phyloP scores from a whole-genome alignment of 495 filamentous ascomycete genomes.

The Talaromyces wortmannii region DNA sequence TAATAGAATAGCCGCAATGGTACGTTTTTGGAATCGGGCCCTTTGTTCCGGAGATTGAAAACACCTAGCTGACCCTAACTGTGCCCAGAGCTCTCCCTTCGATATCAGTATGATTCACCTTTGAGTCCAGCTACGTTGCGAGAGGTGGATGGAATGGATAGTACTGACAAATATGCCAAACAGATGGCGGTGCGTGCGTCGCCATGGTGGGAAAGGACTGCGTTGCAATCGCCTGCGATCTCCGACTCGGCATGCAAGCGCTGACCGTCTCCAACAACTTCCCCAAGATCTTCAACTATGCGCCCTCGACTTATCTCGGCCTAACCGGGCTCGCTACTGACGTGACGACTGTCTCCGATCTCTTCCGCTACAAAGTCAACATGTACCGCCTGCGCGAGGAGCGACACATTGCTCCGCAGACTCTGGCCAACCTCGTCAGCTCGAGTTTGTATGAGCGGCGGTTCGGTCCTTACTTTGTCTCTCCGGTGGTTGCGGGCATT shows the following conservation, averaged over 20 bases:
- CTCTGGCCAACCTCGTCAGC: slow-evolving; percentile 92
- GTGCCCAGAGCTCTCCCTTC: slow-evolving; percentile 67
- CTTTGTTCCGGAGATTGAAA: background rate
- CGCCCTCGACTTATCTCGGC: slow-evolving; percentile 85
- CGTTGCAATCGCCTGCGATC: slow-evolving; percentile 98
- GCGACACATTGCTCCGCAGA: slow-evolving; percentile 87
- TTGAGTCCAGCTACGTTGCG: background rate
- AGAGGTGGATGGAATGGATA: background rate
- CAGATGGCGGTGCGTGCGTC: slow-evolving; percentile 93
- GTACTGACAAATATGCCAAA: background rate
- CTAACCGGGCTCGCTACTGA: slow-evolving; percentile 95
- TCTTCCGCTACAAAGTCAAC: slow-evolving; percentile 99
- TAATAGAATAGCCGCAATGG: slow-evolving; percentile 4
- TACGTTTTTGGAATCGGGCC: background rate
- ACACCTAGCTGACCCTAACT: background rate
- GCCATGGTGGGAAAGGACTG: slow-evolving; percentile 99
- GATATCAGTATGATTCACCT: slow-evolving; percentile 65
- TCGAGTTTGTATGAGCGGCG: slow-evolving; percentile 85
- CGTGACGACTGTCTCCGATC: slow-evolving; percentile 88
- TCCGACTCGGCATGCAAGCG: slow-evolving; percentile 92
- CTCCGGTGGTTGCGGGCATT: slow-evolving; percentile 88
- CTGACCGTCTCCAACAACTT: slow-evolving; percentile 99
- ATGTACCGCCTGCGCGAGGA: slow-evolving; percentile 99
- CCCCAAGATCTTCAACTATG: slow-evolving; percentile 98
- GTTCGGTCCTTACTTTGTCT: slow-evolving; percentile 95